A percentile compares a stretch with the other conserved stretches of the same genome.
phyloP scores from a whole-genome alignment of 129 eudicot genomes.

The Flaveria linearis region DNA sequence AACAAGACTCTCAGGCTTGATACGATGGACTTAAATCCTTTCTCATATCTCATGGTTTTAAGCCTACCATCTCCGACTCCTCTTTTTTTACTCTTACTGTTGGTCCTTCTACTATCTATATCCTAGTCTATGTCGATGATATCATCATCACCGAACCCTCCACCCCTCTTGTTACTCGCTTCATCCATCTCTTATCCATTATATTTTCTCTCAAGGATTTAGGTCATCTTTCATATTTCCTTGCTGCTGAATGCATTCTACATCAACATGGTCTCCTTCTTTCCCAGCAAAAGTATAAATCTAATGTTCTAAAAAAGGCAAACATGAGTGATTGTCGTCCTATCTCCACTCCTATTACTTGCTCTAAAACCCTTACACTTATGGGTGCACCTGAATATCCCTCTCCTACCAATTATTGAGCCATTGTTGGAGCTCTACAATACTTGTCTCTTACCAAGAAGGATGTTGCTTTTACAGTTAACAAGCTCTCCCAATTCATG shows the following conservation, averaged over 20 bases:
- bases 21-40: background rate
- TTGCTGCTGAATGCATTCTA: background rate
- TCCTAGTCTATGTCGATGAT: background rate
- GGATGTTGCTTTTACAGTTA: background rate
- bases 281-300: too few species aligned
- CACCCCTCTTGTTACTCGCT: background rate
- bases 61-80: background rate
- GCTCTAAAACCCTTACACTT: background rate
- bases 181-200: background rate
- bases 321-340: too few species aligned
- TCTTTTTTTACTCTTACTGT: background rate
- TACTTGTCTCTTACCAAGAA: background rate
- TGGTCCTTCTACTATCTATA: background rate
- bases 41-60: background rate
- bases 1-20: background rate
- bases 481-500: background rate
- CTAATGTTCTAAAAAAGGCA: too few species aligned
- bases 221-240: background rate
- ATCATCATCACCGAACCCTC: background rate
- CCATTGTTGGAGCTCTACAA: background rate
- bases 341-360: background rate
- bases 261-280: too few species aligned
- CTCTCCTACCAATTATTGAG: background rate
- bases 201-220: background rate
- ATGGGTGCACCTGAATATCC: background rate